These are phyloP conservation scores for Solanum hybrid DNA, from an alignment of 305 asterid species.

Conservation along the genomic window DNA sequence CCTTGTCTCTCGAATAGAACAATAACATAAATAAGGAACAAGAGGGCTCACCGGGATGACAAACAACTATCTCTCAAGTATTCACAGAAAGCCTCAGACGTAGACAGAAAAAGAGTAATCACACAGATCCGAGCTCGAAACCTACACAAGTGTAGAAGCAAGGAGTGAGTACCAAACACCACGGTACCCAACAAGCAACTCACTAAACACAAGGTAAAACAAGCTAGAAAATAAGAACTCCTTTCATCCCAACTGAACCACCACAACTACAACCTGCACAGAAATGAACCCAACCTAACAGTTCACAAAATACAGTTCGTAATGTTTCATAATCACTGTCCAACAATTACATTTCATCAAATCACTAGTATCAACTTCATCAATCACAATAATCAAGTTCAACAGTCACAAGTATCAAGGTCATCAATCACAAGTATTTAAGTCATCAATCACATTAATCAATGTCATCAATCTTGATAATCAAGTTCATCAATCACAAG, in stretches of 20 bases:
- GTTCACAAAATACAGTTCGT: background rate
- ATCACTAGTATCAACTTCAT: background rate
- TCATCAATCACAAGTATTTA: background rate
- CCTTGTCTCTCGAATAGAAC: background rate
- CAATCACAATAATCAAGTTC: background rate
- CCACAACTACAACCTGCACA: background rate
- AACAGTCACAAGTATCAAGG: background rate
- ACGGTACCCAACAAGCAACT: background rate
- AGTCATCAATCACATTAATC: too few species aligned
- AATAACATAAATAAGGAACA: background rate
- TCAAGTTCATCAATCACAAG: background rate
- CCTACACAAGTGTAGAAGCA: background rate
- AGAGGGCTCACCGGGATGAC: background rate
- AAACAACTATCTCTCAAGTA: background rate
- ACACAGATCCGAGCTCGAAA: background rate
- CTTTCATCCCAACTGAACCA: background rate
- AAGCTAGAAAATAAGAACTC: background rate
- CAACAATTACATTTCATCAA: background rate
- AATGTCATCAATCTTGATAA: background rate
- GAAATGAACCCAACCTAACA: background rate
- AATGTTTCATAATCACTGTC: background rate
- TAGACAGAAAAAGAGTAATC: background rate
- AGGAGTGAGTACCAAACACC: background rate
- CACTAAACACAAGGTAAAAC: background rate
- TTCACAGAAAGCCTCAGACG: background rate